phyloP scores from a whole-genome alignment of 1,284 basidiomycete species.

The Boletus mariae region DNA sequence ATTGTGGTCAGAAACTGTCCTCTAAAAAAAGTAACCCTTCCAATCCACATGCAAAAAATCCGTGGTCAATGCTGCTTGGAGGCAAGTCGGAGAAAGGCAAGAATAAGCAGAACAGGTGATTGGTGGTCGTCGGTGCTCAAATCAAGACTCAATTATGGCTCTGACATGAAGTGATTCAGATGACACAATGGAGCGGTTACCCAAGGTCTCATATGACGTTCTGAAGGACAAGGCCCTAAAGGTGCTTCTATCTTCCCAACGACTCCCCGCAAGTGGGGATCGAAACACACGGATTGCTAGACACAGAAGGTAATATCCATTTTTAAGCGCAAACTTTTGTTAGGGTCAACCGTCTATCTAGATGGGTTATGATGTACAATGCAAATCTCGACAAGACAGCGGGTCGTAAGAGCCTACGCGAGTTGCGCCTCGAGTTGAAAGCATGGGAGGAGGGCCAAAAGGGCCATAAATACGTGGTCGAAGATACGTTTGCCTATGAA shows the following conservation, averaged over 20 bases:
- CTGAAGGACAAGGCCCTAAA: constrained; percentile 60
- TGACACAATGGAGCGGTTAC: constrained; percentile 46
- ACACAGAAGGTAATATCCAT: constrained; percentile 51
- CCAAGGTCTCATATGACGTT: constrained; percentile 62
- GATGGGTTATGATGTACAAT: constrained; percentile 68
- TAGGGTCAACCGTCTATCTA: constrained; percentile 23
- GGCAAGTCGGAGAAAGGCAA: constrained; percentile 37
- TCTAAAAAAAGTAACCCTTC: constrained; percentile 17
- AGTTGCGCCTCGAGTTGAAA: constrained; percentile 51
- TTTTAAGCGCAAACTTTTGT: neutral
- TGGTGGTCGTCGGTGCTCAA: constrained; percentile 4
- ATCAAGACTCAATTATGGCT: constrained; percentile 14
- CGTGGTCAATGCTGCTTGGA: constrained; percentile 54
- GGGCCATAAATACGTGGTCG: constrained; percentile 37
- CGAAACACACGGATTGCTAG: constrained; percentile 49
- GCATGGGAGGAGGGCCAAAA: constrained; percentile 53
- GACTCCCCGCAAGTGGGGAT: constrained; percentile 52
- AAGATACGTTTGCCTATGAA: constrained; percentile 45
- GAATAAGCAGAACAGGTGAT: constrained; percentile 41
- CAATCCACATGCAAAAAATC: constrained; percentile 28
- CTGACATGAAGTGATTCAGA: constrained; percentile 30
- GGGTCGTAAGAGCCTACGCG: constrained; percentile 45
- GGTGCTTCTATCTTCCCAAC: constrained; percentile 53
- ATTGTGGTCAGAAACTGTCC: constrained; percentile 45
- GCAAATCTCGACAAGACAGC: constrained; percentile 63